phyloP scores from a whole-genome alignment of 1,284 basidiomycete genomes.

The Meira miltonrushii region DNA sequence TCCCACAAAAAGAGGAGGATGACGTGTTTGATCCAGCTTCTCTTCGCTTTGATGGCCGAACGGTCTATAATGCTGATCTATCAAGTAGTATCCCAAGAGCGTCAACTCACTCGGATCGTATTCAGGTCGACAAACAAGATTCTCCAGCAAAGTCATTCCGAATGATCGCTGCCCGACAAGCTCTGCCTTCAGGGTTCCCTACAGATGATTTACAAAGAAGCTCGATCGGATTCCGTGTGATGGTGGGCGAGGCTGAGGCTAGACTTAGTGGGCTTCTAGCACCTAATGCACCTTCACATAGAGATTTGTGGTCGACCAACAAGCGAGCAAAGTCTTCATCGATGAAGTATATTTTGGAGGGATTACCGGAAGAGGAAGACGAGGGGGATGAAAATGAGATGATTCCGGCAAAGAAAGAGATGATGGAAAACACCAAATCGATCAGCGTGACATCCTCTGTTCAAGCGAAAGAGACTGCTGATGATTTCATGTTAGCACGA shows the following conservation, averaged over 20 bases:
- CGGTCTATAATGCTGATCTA: background rate
- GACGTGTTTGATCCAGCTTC: conserved; percentile 37
- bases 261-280: conserved; percentile 36
- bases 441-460: background rate
- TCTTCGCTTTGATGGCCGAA: conserved; percentile 33
- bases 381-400: conserved; percentile 14
- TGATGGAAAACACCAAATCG: conserved; percentile 21
- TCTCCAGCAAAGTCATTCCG: background rate
- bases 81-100: no score
- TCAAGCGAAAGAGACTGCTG: conserved; percentile 11
- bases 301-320: conserved; percentile 28
- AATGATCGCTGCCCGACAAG: background rate
- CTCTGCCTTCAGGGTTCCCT: conserved; percentile 2
- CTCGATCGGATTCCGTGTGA: conserved; percentile 14
- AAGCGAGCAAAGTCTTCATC: conserved; percentile 20
- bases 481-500: conserved; percentile 10
- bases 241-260: conserved; percentile 22
- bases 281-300: conserved; percentile 44
- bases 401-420: conserved; percentile 18
- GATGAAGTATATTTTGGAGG: conserved; percentile 12
- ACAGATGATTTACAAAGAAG: background rate
- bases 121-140: background rate
- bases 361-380: conserved; percentile 31
- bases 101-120: no score
- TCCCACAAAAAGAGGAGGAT: background rate